A percentile compares a stretch with the other conserved stretches of the same genome.
These are phyloP conservation scores for Aspergillus quadrilineatus DNA, from an alignment of 2,329 filamentous ascomycete genomes.

Conservation along the genomic window DNA sequence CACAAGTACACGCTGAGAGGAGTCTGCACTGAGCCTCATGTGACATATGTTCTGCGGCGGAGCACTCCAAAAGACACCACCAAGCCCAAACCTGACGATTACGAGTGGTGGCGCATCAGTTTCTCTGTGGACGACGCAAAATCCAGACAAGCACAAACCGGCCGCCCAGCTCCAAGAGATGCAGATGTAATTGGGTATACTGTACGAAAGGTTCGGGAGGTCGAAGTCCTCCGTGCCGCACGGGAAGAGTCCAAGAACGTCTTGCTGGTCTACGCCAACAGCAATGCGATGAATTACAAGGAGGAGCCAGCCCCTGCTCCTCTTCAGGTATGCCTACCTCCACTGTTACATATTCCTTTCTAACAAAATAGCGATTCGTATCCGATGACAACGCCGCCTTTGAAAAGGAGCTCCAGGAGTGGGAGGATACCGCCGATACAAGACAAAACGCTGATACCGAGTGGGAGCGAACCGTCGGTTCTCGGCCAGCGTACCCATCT, in stretches of 20 bases:
- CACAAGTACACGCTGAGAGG: slow-evolving; percentile 58
- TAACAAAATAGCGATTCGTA: slow-evolving; percentile 46
- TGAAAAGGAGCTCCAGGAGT: slow-evolving; percentile 33
- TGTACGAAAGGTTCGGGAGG: slow-evolving; percentile 46
- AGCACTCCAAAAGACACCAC: slow-evolving; percentile 23
- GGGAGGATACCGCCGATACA: slow-evolving; percentile 17
- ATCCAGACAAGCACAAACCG: slow-evolving; percentile 31
- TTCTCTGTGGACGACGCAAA: slow-evolving; percentile 48
- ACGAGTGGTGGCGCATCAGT: slow-evolving; percentile 59
- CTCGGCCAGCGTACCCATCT: slow-evolving; percentile 10
- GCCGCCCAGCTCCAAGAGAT: slow-evolving; percentile 24
- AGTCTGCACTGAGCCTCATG: slow-evolving; percentile 57
- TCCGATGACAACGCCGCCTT: slow-evolving; percentile 50
- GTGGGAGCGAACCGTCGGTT: slow-evolving; percentile 2
- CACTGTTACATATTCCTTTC: background rate
- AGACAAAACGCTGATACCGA: background rate
- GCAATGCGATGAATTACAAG: slow-evolving; percentile 42
- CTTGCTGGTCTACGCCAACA: slow-evolving; percentile 61
- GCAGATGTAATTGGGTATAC: slow-evolving; percentile 42
- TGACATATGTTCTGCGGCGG: slow-evolving; percentile 56
- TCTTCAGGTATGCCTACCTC: slow-evolving; percentile 36
- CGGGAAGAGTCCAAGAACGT: slow-evolving; percentile 53
- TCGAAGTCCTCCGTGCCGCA: slow-evolving; percentile 56
- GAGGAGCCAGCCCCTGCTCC: slow-evolving; percentile 33
- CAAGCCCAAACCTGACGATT: slow-evolving; percentile 29